These are phyloP conservation scores for Syzygium jambos DNA, from an alignment of 345 rosid genomes.

Conservation along the genomic window DNA sequence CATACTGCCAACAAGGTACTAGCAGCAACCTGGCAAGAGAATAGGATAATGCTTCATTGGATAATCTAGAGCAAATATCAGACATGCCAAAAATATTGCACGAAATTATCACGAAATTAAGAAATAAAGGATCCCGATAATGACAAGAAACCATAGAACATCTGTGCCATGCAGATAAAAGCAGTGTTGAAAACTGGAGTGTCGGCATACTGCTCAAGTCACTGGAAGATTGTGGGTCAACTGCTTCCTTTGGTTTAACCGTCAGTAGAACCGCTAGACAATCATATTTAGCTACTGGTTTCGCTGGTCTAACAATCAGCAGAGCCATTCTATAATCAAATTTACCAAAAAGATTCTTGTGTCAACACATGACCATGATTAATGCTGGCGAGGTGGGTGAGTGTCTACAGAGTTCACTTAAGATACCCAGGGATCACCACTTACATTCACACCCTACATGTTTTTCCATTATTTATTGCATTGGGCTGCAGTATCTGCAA, in stretches of 20 bases:
- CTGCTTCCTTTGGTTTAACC: neutral
- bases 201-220: neutral
- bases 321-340: neutral
- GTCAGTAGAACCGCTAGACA: neutral
- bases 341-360: neutral
- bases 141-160: neutral
- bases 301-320: neutral
- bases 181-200: neutral
- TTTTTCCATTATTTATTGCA: neutral
- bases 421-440: neutral
- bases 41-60: neutral
- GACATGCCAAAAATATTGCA: neutral
- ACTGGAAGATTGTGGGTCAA: neutral
- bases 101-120: neutral
- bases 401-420: neutral
- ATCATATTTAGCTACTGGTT: neutral
- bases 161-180: neutral
- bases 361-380: neutral
- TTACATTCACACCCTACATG: neutral
- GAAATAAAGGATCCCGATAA: neutral
- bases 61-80: neutral
- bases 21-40: constrained; percentile 58
- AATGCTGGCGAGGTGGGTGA: neutral
- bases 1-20: constrained; percentile 62
- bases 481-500: neutral